These are phyloP conservation scores for Austroboletus festivus DNA, from an alignment of 768 basidiomycete species.

Conservation along the genomic window DNA sequence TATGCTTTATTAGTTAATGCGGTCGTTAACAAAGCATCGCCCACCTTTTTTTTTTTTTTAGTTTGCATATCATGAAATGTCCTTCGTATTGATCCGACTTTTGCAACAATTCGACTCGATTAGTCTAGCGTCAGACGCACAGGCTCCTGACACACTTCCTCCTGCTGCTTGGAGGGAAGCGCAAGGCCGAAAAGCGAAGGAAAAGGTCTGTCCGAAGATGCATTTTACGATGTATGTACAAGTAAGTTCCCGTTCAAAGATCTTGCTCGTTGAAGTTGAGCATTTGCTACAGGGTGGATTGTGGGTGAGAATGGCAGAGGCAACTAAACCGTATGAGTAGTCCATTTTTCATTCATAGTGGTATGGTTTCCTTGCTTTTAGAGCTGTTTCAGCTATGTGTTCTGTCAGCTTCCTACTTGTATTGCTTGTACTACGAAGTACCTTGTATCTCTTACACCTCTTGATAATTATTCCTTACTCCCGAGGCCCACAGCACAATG, in stretches of 20 bases:
- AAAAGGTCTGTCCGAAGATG: constrained; percentile 49
- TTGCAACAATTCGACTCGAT: constrained; percentile 57
- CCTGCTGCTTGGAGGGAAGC: constrained; percentile 45
- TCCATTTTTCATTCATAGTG: too few species aligned
- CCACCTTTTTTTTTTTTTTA: constrained; percentile 9
- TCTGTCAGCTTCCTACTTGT: too few species aligned
- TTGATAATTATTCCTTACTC: too few species aligned
- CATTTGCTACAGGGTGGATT: constrained; percentile 43
- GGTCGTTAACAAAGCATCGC: background rate
- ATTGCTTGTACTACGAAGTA: too few species aligned
- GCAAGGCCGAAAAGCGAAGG: constrained; percentile 46
- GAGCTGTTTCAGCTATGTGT: background rate
- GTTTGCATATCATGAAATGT: constrained; percentile 60
- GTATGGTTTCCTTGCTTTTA: background rate
- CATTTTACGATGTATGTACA: constrained; percentile 54
- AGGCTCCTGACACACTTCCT: constrained; percentile 43
- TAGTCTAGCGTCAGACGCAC: constrained; percentile 43
- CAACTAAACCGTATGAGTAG: constrained; percentile 6
- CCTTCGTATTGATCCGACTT: constrained; percentile 60
- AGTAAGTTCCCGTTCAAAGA: constrained; percentile 26
- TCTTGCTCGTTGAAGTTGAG: background rate
- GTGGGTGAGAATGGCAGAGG: constrained; percentile 44
- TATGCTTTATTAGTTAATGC: background rate
- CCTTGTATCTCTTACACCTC: too few species aligned
- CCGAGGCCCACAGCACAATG: too few species aligned